Evolutionary conservation across 2,329 filamentous ascomycete genomes (phyloP), one percentile per base, ranked within the genome.

Genomic region (Drechslera avenae): DNA sequence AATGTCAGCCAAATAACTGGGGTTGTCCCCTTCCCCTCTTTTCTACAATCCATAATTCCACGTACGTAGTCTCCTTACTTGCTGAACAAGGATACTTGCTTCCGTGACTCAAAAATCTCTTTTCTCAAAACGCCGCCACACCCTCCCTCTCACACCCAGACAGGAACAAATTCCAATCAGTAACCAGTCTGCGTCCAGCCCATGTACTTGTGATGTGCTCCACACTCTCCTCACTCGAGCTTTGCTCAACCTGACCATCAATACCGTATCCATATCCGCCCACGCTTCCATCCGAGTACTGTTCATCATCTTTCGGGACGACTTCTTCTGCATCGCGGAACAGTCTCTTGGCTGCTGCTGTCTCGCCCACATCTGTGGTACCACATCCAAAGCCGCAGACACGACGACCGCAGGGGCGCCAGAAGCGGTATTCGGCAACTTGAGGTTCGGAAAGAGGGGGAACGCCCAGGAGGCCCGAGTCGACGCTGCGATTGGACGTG

Each of bases 391-490:
- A 69, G 1, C 56, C 63, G 52, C 71, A 73, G 1, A 28, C 31
- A 23, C 62, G 52, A 3, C 58, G 57, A 2, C 69, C 68, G 43
- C 71, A 73, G 0, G 66, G 68, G 8, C 64, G 59, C 71, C 71
- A 73, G 48, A 73, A 73, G 19, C 68, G 50, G 47, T 73, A 73
- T 39, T 73, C 70, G 6, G 68, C 70, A 4, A 73, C 69, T 47
- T 71, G 64, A 0, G 58, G 40, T 54, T 73, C 71, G 13, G 55
- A 62, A 2, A 73, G 53, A 8, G 69, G 65, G 3, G 40, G 45
- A 1, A 72, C 54, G 16, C 62, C 68, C n/a, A 73, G 52, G 1
- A 73, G 57, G 0, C 70, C 69, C 0, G 52, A 60, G 18, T 62
- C 60, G 8, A 64, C 56, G 9, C 56, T 46, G 28, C 70, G 69